Conservation (phyloP, 192 early-diverging fungal genomes). For the Coemansia sp. region DNA sequence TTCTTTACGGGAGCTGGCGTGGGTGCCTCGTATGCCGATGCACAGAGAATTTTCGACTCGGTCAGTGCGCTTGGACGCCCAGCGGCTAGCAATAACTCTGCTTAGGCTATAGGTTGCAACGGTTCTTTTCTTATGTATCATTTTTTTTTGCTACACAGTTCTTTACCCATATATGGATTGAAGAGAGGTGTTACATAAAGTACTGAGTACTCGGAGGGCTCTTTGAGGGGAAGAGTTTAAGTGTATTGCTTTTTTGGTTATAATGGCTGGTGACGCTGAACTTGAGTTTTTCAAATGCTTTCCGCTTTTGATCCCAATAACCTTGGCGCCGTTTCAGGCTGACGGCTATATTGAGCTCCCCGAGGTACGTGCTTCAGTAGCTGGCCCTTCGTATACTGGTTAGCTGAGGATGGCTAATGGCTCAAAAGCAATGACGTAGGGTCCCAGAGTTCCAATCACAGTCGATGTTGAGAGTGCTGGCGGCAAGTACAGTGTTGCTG, state of each 20-base stretch:
- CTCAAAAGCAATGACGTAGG: neutral
- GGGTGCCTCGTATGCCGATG: constrained; percentile 79
- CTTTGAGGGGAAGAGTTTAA: too few relatives aligned
- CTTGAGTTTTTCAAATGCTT: constrained; percentile 41
- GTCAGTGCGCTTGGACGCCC: constrained; percentile 39
- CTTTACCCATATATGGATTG: neutral
- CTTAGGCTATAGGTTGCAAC: neutral
- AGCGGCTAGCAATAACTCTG: neutral
- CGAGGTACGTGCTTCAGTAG: constrained; percentile 1
- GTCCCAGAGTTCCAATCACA: constrained; percentile 8
- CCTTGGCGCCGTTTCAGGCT: constrained; percentile 30
- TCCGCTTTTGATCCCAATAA: constrained; percentile 35
- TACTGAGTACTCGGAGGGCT: neutral
- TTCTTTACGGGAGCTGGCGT: constrained; percentile 78
- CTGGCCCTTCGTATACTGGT: too few relatives aligned
- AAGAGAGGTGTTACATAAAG: neutral
- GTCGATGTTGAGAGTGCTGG: constrained; percentile 18
- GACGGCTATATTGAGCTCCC: constrained; percentile 36
- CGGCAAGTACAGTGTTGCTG: constrained; percentile 22
- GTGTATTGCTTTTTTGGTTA: neutral
- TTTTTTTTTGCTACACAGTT: neutral
- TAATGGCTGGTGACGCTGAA: constrained; percentile 18
- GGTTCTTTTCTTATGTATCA: neutral
- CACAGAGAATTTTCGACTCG: constrained; percentile 59
- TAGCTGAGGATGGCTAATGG: neutral